Percentiles rank a stretch among this genome's conserved stretches.
phyloP scores from a whole-genome alignment of 768 basidiomycete species.

The Leccinum rimulosum region DNA sequence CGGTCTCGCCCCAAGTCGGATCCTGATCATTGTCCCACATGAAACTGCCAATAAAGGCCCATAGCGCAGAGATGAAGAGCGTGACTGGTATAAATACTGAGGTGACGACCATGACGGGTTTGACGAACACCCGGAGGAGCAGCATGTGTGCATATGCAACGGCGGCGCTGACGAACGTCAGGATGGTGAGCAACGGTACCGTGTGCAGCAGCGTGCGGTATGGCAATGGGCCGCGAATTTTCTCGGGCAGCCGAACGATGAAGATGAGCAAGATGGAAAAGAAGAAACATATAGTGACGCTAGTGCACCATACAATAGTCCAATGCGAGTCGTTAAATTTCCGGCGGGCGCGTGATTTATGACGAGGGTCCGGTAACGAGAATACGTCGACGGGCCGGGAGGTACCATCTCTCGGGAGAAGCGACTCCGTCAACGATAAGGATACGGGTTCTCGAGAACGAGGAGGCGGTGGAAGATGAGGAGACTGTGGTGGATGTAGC shows the following conservation, averaged over 20 bases:
- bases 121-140: constrained; percentile 76
- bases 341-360: constrained; percentile 58
- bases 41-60: constrained; percentile 83
- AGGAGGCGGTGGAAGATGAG: constrained; percentile 37
- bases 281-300: constrained; percentile 58
- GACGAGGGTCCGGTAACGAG: constrained; percentile 72
- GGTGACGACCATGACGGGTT: constrained; percentile 78
- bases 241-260: constrained; percentile 43
- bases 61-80: constrained; percentile 69
- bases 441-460: constrained; percentile 47
- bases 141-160: constrained; percentile 74
- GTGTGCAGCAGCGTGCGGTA: constrained; percentile 76
- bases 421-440: constrained; percentile 75
- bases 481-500: constrained; percentile 35
- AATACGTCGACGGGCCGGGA: constrained; percentile 67
- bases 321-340: constrained; percentile 74
- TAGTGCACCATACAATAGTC: constrained; percentile 64
- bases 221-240: constrained; percentile 36
- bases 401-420: constrained; percentile 71
- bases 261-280: constrained; percentile 67
- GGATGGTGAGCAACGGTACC: constrained; percentile 70
- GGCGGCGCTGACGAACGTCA: constrained; percentile 67
- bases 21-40: constrained; percentile 51
- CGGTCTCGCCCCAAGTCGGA: constrained; percentile 80
- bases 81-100: constrained; percentile 74